These are phyloP conservation scores for Lactarius deliciosus DNA, from an alignment of 768 basidiomycete genomes.

Conservation along the genomic window DNA sequence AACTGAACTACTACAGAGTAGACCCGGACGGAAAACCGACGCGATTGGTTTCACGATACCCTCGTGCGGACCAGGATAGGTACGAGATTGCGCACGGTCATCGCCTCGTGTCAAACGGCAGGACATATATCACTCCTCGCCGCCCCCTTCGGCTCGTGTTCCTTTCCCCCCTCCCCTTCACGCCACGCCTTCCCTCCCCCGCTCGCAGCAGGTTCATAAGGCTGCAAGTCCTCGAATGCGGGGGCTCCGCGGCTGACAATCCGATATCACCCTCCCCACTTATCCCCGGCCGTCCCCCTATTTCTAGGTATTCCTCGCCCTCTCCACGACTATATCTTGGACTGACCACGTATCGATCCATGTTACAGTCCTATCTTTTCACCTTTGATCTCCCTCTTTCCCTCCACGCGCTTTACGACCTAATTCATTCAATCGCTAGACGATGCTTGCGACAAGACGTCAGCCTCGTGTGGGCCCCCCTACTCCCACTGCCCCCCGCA, in stretches of 20 bases:
- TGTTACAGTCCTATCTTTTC: constrained; percentile 6
- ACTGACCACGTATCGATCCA: constrained; percentile 9
- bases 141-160: constrained; percentile 9
- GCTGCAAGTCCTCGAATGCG: constrained; percentile 26
- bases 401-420: constrained; percentile 18
- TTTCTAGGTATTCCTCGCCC: constrained; percentile 14
- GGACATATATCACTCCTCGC: constrained; percentile 25
- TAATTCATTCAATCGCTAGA: constrained; percentile 16
- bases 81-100: constrained; percentile 25
- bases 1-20: constrained; percentile 23
- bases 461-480: neutral
- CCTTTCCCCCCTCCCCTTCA: constrained; percentile 7
- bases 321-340: neutral
- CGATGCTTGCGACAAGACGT: constrained; percentile 17
- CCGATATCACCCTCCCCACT: constrained; percentile 4
- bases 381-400: neutral
- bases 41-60: constrained; percentile 21
- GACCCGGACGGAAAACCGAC: constrained; percentile 9
- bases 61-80: constrained; percentile 21
- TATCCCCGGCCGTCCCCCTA: constrained; percentile 10
- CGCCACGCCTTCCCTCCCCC: constrained; percentile 15
- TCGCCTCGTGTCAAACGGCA: constrained; percentile 29
- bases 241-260: constrained; percentile 27
- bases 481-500: constrained; percentile 24
- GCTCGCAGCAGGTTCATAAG: constrained; percentile 28